Evolutionary conservation across 805 yeast genomes (phyloP).

Genomic region (Metschnikowia lochheadii): DNA sequence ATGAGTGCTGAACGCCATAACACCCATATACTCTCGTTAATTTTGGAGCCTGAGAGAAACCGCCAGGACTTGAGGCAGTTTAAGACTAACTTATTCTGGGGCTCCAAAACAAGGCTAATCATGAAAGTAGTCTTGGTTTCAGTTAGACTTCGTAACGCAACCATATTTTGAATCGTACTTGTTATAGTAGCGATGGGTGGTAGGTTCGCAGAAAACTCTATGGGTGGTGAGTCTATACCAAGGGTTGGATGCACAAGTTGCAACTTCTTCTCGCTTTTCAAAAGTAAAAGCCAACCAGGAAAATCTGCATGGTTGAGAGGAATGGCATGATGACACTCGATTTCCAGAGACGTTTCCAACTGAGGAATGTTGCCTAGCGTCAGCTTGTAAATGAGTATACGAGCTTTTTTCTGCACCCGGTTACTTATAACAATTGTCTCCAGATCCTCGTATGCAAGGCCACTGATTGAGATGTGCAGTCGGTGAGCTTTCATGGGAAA

Average conservation of each 20-base stretch:
- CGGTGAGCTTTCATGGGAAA: slow-evolving; percentile 29
- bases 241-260: slow-evolving; percentile 55
- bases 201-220: slow-evolving; percentile 16
- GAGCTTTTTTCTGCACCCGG: slow-evolving; percentile 36
- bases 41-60: slow-evolving; percentile 53
- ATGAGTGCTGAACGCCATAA: slow-evolving; percentile 58
- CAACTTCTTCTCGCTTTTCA: slow-evolving; percentile 33
- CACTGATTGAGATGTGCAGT: slow-evolving; percentile 31
- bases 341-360: slow-evolving; percentile 15
- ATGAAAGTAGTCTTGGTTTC: slow-evolving; percentile 20
- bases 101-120: slow-evolving; percentile 39
- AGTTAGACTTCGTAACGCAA: slow-evolving; percentile 22
- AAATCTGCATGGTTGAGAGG: slow-evolving; percentile 31
- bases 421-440: slow-evolving; percentile 62
- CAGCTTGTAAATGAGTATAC: slow-evolving; percentile 47
- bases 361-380: slow-evolving; percentile 29
- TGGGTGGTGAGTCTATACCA: slow-evolving; percentile 38
- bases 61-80: slow-evolving; percentile 48
- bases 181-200: slow-evolving; percentile 22
- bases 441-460: slow-evolving; percentile 45
- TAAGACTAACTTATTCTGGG: slow-evolving; percentile 40
- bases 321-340: slow-evolving; percentile 24
- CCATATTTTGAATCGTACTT: slow-evolving; percentile 26
- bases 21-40: slow-evolving; percentile 55
- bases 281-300: slow-evolving; percentile 44